A percentile compares a stretch with the other conserved stretches of the same genome.
Evolutionary conservation across 2,329 filamentous ascomycete species (phyloP).

Genomic region (Penicillium sp.): DNA sequence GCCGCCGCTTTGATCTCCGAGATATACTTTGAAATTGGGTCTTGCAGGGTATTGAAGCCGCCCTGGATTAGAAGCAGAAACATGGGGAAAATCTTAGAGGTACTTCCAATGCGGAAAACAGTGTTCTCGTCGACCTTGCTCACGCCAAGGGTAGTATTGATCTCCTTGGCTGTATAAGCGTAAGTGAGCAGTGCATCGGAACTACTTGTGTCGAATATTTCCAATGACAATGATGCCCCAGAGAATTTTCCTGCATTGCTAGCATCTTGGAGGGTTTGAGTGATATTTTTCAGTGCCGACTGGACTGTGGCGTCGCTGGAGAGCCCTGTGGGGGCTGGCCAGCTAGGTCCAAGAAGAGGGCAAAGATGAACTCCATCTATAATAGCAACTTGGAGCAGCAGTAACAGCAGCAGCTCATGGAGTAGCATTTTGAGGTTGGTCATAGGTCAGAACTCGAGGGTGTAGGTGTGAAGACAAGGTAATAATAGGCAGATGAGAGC

Average conservation of each 20-base stretch:
- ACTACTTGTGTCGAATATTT: constrained; percentile 15
- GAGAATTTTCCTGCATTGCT: constrained; percentile 5
- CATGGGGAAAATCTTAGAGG: constrained; percentile 53
- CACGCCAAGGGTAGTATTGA: constrained; percentile 18
- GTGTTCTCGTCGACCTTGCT: constrained; percentile 47
- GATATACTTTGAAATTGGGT: constrained; percentile 35
- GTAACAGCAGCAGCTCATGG: not conserved
- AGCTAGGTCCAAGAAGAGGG: constrained; percentile 17
- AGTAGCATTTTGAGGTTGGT: not conserved
- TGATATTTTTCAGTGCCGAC: constrained; percentile 12
- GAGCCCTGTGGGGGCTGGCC: constrained; percentile 11
- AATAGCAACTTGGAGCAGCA: not conserved
- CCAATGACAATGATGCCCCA: constrained; percentile 13
- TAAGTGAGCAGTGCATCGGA: constrained; percentile 10
- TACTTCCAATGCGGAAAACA: constrained; percentile 52
- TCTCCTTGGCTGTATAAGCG: constrained; percentile 10
- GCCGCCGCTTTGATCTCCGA: constrained; percentile 29
- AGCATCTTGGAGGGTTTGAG: constrained; percentile 6
- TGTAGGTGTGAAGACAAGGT: not conserved
- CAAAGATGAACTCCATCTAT: constrained; percentile 7
- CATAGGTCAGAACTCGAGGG: not conserved
- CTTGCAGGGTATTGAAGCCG: constrained; percentile 26
- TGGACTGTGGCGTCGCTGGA: constrained; percentile 5
- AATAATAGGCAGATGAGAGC: not conserved
- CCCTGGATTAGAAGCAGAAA: constrained; percentile 42